Evolutionary conservation across 2,329 filamentous ascomycete species (phyloP).

Genomic region (Raffaelea deltoideospora): DNA sequence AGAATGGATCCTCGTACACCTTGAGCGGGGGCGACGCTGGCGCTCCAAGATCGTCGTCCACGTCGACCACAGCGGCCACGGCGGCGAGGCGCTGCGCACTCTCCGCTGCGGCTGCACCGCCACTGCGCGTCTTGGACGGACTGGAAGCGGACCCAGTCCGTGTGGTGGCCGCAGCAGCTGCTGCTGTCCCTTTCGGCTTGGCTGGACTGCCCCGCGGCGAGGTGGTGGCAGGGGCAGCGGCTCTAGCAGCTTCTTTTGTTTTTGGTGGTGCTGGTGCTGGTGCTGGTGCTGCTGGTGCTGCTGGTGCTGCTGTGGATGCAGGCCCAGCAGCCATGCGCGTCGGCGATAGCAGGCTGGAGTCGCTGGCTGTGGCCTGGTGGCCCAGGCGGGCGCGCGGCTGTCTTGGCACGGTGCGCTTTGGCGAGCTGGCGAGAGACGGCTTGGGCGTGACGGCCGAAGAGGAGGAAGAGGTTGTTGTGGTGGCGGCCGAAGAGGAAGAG

Average conservation of each 20-base stretch:
- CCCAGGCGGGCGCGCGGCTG: constrained; percentile 24
- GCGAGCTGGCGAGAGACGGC: constrained; percentile 34
- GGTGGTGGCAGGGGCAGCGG: background rate
- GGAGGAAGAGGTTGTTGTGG: too few relatives aligned
- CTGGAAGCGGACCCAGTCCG: too few relatives aligned
- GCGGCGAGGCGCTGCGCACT: background rate
- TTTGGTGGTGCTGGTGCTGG: background rate
- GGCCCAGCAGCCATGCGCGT: constrained; percentile 16
- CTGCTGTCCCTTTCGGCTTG: background rate
- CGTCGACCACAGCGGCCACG: background rate
- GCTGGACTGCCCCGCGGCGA: background rate
- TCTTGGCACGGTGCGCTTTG: constrained; percentile 30
- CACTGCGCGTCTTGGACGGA: too few relatives aligned
- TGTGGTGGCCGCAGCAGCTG: background rate
- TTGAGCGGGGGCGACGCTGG: constrained; percentile 26
- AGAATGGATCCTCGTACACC: constrained; percentile 50
- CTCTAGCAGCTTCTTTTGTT: too few relatives aligned
- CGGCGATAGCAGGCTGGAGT: constrained; percentile 33
- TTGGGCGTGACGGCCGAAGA: constrained; percentile 31
- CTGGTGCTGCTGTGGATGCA: constrained; percentile 8
- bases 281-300: background rate
- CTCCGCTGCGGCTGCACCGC: background rate
- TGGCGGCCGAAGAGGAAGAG: too few relatives aligned
- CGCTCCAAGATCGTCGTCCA: constrained; percentile 1
- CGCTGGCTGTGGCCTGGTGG: constrained; percentile 33